A percentile compares a stretch with the other conserved stretches of the same genome.
These are phyloP conservation scores for Lyophyllum atratum DNA, from an alignment of 768 basidiomycete genomes.

Conservation along the genomic window DNA sequence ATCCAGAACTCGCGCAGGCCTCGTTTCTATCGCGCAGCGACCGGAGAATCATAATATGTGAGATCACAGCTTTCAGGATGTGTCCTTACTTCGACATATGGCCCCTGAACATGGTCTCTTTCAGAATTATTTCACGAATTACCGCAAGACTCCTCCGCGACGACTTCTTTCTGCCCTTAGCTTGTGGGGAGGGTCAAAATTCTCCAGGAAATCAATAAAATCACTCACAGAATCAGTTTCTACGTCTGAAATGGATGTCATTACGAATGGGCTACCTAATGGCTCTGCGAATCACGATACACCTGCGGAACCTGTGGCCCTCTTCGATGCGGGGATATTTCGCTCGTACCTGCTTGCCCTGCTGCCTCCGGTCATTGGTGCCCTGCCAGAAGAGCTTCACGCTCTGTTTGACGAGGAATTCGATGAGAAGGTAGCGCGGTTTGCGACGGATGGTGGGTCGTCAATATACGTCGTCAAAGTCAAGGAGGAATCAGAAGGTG, in stretches of 20 bases:
- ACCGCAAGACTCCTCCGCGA: conserved; percentile 27
- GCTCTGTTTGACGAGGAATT: conserved; percentile 73
- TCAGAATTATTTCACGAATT: conserved; percentile 29
- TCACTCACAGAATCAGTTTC: conserved; percentile 8
- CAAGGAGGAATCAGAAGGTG: conserved; percentile 76
- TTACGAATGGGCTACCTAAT: conserved; percentile 28
- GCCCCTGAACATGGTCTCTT: conserved; percentile 22
- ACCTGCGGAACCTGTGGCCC: conserved; percentile 26
- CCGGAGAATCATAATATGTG: conserved; percentile 13
- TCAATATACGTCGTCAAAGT: conserved; percentile 84
- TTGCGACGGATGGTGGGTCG: conserved; percentile 73
- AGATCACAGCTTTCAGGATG: conserved; percentile 9
- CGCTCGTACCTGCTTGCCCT: conserved; percentile 69
- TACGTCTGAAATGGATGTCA: conserved; percentile 24
- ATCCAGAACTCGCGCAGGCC: conserved; percentile 16
- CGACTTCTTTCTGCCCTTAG: conserved; percentile 17
- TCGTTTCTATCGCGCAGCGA: conserved; percentile 15
- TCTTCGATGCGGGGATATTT: conserved; percentile 74
- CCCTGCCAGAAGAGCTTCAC: conserved; percentile 62
- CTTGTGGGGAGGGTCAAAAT: conserved; percentile 18
- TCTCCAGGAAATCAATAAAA: conserved; percentile 13
- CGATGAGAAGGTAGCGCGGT: conserved; percentile 72
- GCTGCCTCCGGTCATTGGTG: conserved; percentile 83
- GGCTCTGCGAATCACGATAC: conserved; percentile 27
- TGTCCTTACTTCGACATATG: conserved; percentile 12